Base-by-base conservation (phyloP, 257 asterid genomes). In the Orobanche coerulescens region DNA sequence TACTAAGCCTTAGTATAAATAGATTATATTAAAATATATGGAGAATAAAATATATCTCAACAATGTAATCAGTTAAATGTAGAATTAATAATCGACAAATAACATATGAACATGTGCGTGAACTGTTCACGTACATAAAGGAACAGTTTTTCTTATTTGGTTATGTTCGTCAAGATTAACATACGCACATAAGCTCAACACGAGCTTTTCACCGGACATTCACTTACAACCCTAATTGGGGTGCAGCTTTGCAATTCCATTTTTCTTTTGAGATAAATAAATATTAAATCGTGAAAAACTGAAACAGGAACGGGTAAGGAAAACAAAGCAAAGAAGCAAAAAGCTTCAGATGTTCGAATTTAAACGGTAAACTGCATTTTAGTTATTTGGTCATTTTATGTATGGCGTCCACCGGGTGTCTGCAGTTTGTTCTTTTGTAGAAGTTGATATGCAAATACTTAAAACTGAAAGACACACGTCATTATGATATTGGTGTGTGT, bases 381-480 rank as follows among this genome's bases (percentile, higher is more conserved):
- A 59, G 14, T 22, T 24, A 42, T 15, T 39, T 11, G 3, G 40
- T 59, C 36, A 42, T 18, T 10, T 60, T 42, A 42, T 8, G 65
- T 40, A 60, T 25, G 47, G 14, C 14, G 19, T 19, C 42, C 30
- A 59, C 28, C 11, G 15, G 26, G 65, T 6, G 16, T 39, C 14
- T 25, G 15, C 39, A 24, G 18, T 53, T 25, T 15, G 26, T 10
- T 11, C 14, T 7, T 13, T 15, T 68, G 47, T 15, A 36, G 49
- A 67, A 49, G 48, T 58, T 39, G 30, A 58, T 12, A 26, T 54
- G 71, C 65, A 23, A 51, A 37, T 40, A 62, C 51, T 46, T 39
- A n/a, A 34, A 50, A 44, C 56, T 33, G 28, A 69, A 59, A 51
- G 18, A 13, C 23, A 42, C 50, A 39, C 39, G 26, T 39, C 19